Evolutionary conservation across 139 green algal genomes (phyloP).

Genomic region (Zygnema cylindricum): DNA sequence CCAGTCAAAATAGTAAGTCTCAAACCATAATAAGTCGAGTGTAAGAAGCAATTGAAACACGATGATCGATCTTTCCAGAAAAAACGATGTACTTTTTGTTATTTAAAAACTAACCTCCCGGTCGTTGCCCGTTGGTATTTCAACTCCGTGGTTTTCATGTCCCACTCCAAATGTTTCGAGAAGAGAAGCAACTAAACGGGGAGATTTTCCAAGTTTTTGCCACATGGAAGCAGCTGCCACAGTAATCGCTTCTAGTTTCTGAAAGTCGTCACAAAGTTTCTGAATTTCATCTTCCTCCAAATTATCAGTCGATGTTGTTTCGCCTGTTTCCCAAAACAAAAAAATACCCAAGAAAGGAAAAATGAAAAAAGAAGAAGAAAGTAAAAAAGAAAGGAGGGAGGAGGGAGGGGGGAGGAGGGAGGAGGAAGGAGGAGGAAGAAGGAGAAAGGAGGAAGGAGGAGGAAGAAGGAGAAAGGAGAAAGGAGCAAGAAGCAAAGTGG

Average conservation of each 20-base stretch:
- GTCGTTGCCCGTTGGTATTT: not conserved
- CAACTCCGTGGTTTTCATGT: not conserved
- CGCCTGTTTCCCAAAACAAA: not conserved
- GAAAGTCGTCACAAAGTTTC: constrained; percentile 19
- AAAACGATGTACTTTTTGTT: no score
- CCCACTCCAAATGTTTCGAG: not conserved
- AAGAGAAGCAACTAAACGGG: constrained; percentile 16
- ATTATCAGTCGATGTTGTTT: not conserved
- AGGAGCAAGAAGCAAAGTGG: no score
- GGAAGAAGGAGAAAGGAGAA: no score
- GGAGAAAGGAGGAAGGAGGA: not conserved
- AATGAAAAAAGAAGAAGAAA: not conserved
- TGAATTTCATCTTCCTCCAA: not conserved
- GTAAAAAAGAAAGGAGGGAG: not conserved
- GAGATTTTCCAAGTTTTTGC: constrained; percentile 12
- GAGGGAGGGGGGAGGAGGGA: no score
- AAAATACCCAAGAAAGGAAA: not conserved
- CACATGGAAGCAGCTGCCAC: constrained; percentile 31
- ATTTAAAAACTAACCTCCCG: not conserved
- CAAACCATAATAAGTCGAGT: not conserved
- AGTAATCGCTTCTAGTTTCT: constrained; percentile 12
- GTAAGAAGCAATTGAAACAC: not conserved
- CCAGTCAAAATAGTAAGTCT: no score
- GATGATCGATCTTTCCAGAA: no score
- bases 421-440: not conserved